Percentiles rank a stretch among this genome's conserved stretches.
phyloP scores from a whole-genome alignment of 2,329 filamentous ascomycete genomes.

The Aurifilum marmelostoma region DNA sequence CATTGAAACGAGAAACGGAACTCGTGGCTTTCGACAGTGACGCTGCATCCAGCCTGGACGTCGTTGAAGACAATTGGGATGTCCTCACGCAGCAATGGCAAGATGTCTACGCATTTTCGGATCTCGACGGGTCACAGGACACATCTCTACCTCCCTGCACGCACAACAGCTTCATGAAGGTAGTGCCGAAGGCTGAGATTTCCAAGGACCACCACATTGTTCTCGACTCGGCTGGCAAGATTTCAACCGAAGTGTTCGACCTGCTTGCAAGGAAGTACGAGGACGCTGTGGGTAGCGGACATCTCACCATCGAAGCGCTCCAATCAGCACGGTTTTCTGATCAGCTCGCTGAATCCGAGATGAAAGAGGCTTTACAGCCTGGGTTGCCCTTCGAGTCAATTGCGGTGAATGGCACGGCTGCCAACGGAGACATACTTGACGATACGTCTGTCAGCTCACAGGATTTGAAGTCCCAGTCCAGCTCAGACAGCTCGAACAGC shows the following conservation, averaged over 20 bases:
- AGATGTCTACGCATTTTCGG: background rate
- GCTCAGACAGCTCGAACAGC: no score
- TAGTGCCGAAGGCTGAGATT: background rate
- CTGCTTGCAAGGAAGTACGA: background rate
- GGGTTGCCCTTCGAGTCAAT: background rate
- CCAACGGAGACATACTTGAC: background rate
- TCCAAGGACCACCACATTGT: background rate
- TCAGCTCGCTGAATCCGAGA: background rate
- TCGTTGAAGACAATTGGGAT: background rate
- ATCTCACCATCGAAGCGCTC: background rate
- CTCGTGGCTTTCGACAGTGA: background rate
- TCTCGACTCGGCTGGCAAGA: background rate
- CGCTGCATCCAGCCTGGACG: no score
- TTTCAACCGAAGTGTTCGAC: background rate
- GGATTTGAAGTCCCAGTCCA: background rate
- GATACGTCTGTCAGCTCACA: background rate
- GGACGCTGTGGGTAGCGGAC: background rate
- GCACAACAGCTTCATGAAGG: background rate
- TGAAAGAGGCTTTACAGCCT: background rate
- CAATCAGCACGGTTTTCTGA: background rate
- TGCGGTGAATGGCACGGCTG: background rate
- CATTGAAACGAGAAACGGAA: background rate
- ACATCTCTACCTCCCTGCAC: background rate
- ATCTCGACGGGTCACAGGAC: background rate
- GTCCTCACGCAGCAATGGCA: background rate